These are phyloP conservation scores for Sanghuangporus weigelae DNA, from an alignment of 1,284 basidiomycete species.

Conservation along the genomic window DNA sequence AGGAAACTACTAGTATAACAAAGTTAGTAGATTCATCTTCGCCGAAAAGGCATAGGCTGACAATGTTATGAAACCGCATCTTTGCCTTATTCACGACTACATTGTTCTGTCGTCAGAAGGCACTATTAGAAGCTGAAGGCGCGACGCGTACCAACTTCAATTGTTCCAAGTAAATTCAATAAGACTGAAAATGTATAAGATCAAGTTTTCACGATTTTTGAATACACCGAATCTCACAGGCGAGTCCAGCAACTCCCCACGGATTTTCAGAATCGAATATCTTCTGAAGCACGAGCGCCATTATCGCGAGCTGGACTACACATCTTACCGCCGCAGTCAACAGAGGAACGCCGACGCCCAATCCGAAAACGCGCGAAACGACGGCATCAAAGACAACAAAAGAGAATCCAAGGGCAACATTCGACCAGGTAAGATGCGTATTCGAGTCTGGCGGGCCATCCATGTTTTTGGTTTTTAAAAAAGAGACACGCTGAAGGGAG, in stretches of 20 bases:
- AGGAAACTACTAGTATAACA: conserved; percentile 56
- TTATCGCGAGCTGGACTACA: conserved; percentile 68
- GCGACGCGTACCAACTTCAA: conserved; percentile 50
- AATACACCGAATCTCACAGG: conserved; percentile 40
- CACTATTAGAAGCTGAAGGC: background rate
- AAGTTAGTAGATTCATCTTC: conserved; percentile 4
- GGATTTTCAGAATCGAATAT: conserved; percentile 73
- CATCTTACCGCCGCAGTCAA: conserved; percentile 69
- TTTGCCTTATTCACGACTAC: conserved; percentile 68
- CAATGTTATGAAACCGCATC: conserved; percentile 71
- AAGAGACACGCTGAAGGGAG: background rate
- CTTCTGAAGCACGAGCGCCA: conserved; percentile 63
- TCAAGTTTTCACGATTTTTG: background rate
- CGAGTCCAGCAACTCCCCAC: conserved; percentile 70
- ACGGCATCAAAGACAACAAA: conserved; percentile 66
- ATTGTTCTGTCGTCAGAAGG: background rate
- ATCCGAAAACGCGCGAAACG: conserved; percentile 56
- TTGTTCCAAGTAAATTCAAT: conserved; percentile 68
- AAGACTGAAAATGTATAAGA: conserved; percentile 37
- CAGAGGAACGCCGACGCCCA: conserved; percentile 67
- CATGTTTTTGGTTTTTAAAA: conserved; percentile 8
- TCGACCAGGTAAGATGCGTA: conserved; percentile 52
- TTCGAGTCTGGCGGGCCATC: conserved; percentile 15
- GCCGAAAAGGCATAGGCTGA: conserved; percentile 25
- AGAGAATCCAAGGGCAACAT: conserved; percentile 67